A percentile compares a stretch with the other conserved stretches of the same genome.
phyloP scores from a whole-genome alignment of 2,329 filamentous ascomycete species.

The Xylaria sp. region DNA sequence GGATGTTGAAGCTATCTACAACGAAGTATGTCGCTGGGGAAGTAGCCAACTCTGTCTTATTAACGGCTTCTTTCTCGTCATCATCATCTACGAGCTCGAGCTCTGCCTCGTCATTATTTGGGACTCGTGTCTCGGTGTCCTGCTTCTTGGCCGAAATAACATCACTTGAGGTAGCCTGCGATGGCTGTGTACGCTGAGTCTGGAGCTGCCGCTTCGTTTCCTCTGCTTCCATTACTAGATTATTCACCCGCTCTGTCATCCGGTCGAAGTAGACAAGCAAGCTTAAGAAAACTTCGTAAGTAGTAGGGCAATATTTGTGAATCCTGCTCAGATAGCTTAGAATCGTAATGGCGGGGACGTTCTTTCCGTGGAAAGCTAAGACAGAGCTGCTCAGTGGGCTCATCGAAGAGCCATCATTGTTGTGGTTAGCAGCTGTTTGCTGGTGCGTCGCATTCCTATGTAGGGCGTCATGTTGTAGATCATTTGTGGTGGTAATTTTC shows the following conservation, averaged over 20 bases:
- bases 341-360: slow-evolving; percentile 96
- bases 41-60: slow-evolving; percentile 44
- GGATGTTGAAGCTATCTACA: slow-evolving; percentile 99
- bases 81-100: slow-evolving; percentile 61
- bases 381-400: slow-evolving; percentile 72
- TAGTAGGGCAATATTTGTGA: slow-evolving; percentile 98
- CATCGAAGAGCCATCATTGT: slow-evolving; percentile 65
- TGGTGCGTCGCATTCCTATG: slow-evolving; percentile 75
- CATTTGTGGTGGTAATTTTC: slow-evolving; percentile 97
- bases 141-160: slow-evolving; percentile 11
- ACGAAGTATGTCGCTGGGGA: slow-evolving; percentile 76
- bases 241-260: slow-evolving; percentile 97
- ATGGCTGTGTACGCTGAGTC: slow-evolving; percentile 49
- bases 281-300: slow-evolving; percentile 96
- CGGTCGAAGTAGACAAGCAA: slow-evolving; percentile 97
- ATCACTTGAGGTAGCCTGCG: slow-evolving; percentile 26
- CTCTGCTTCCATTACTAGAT: slow-evolving; percentile 75
- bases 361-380: slow-evolving; percentile 96
- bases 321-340: slow-evolving; percentile 94
- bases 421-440: slow-evolving; percentile 60
- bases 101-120: slow-evolving; percentile 54
- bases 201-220: slow-evolving; percentile 57
- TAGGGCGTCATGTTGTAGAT: slow-evolving; percentile 89
- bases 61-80: slow-evolving; percentile 40
- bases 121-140: slow-evolving; percentile 54